phyloP scores from a whole-genome alignment of 2,329 filamentous ascomycete genomes.

The Paecilomyces sp. region DNA sequence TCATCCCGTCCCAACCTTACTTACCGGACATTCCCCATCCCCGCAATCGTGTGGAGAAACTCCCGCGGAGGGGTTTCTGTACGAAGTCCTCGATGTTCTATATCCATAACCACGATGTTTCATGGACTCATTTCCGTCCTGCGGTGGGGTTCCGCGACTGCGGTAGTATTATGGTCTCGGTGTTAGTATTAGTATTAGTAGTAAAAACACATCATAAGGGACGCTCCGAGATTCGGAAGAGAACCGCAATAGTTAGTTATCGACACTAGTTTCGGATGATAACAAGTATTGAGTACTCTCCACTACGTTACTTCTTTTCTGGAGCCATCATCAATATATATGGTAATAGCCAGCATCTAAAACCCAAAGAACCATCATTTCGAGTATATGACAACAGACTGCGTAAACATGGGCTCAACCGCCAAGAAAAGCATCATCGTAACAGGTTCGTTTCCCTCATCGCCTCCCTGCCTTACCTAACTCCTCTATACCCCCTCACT shows the following conservation, averaged over 20 bases:
- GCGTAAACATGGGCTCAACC: background rate
- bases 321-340: too few relatives aligned
- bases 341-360: background rate
- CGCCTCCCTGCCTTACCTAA: background rate
- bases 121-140: too few relatives aligned
- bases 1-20: background rate
- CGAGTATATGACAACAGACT: background rate
- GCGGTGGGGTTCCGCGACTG: background rate
- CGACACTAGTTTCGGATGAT: too few relatives aligned
- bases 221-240: background rate
- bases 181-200: background rate
- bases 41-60: background rate
- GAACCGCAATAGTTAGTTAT: background rate
- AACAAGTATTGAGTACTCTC: too few relatives aligned
- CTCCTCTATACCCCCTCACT: background rate
- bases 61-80: background rate
- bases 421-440: conserved; percentile 19
- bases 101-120: background rate
- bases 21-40: background rate
- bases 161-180: background rate
- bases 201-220: background rate
- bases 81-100: background rate
- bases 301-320: too few relatives aligned
- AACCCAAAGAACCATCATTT: background rate
- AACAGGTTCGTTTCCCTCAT: conserved; percentile 14